Conservation (phyloP, 306 rosid species). For the Gleditsia sinensis region DNA sequence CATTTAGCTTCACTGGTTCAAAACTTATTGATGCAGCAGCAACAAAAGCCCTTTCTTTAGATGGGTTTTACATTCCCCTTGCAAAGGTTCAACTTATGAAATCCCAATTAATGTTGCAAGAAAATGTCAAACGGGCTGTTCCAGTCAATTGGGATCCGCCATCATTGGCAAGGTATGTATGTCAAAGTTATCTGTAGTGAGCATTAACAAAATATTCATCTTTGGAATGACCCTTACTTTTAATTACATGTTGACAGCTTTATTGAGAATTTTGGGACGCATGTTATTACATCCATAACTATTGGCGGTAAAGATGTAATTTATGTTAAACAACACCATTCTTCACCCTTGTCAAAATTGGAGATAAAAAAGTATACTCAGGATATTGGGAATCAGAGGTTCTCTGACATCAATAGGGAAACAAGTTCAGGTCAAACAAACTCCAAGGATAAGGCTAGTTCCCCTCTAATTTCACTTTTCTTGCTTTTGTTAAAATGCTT, state of each 20-base stretch:
- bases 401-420: constrained; percentile 55
- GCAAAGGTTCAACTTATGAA: constrained; percentile 69
- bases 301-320: constrained; percentile 92
- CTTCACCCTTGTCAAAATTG: constrained; percentile 70
- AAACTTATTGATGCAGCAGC: constrained; percentile 64
- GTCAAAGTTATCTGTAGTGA: constrained; percentile 16
- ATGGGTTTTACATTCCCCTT: constrained; percentile 78
- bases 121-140: constrained; percentile 63
- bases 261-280: constrained; percentile 87
- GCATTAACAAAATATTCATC: constrained; percentile 12
- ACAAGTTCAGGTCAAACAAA: constrained; percentile 66
- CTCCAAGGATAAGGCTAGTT: constrained; percentile 82
- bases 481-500: constrained; percentile 4
- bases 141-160: constrained; percentile 78
- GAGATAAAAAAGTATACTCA: constrained; percentile 80
- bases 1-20: constrained; percentile 92
- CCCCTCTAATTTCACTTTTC: constrained; percentile 19
- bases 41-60: constrained; percentile 71
- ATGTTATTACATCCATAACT: constrained; percentile 77
- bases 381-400: constrained; percentile 78
- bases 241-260: constrained; percentile 60
- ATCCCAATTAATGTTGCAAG: constrained; percentile 56
- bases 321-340: constrained; percentile 76
- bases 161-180: constrained; percentile 72
- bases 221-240: constrained; percentile 33